Conservation (phyloP, 2,329 filamentous ascomycete genomes). For the Aspergillus persii region DNA sequence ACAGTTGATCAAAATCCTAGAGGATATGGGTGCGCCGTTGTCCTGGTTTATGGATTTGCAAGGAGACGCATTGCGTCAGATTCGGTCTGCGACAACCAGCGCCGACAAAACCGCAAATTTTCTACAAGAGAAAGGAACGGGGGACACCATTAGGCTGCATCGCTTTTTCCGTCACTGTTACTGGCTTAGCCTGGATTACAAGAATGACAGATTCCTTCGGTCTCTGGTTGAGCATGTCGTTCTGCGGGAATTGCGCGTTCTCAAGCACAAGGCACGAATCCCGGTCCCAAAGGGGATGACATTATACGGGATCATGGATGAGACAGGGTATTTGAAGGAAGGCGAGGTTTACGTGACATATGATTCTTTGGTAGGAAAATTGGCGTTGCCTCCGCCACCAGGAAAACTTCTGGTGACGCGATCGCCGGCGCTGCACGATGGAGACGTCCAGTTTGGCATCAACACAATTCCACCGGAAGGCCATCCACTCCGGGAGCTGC, state of each 20-base stretch:
- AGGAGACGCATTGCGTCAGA: constrained; percentile 56
- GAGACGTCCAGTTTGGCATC: constrained; percentile 68
- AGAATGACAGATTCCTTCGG: constrained; percentile 67
- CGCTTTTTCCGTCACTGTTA: constrained; percentile 59
- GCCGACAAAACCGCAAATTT: constrained; percentile 65
- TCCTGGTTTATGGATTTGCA: constrained; percentile 66
- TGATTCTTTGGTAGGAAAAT: constrained; percentile 8
- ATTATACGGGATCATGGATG: constrained; percentile 80
- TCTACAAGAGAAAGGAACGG: constrained; percentile 61
- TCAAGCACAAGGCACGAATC: constrained; percentile 79
- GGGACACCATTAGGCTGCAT: constrained; percentile 59
- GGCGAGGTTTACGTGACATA: constrained; percentile 48
- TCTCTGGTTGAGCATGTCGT: constrained; percentile 68
- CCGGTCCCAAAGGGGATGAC: constrained; percentile 69
- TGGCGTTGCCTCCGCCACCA: constrained; percentile 14
- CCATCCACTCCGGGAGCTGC: constrained; percentile 61
- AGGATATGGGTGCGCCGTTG: constrained; percentile 65
- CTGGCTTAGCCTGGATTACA: constrained; percentile 62
- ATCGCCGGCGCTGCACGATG: constrained; percentile 78
- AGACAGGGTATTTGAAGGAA: constrained; percentile 66
- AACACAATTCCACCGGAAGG: constrained; percentile 58
- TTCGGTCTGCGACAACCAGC: constrained; percentile 60
- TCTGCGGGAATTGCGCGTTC: constrained; percentile 65
- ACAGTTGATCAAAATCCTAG: constrained; percentile 80
- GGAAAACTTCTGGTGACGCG: constrained; percentile 63